Evolutionary conservation across 1,139 yeast species (phyloP).

Genomic region (Geotrichum restrictum): DNA sequence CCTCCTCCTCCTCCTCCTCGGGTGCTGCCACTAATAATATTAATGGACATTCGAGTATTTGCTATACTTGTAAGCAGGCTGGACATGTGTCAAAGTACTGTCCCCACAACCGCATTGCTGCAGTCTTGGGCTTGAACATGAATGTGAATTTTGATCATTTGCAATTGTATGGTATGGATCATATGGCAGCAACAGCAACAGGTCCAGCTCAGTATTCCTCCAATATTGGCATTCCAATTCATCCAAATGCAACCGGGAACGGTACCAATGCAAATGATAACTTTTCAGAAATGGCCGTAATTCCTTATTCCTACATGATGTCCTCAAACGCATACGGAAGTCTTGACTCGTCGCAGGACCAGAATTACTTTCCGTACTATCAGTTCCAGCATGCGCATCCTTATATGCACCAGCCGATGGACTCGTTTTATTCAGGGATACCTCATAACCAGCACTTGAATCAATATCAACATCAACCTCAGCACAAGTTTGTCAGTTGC

Average conservation of each 20-base stretch:
- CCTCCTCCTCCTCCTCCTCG: too few species aligned
- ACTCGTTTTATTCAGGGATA: too few species aligned
- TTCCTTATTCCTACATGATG: background rate
- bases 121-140: too few species aligned
- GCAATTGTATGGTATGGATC: background rate
- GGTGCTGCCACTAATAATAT: slow-evolving; percentile 13
- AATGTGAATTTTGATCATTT: too few species aligned
- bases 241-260: background rate
- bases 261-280: too few species aligned
- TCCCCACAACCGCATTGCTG: slow-evolving; percentile 35
- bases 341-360: background rate
- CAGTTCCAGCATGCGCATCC: too few species aligned
- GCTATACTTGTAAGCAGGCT: slow-evolving; percentile 60
- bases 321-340: slow-evolving; percentile 28
- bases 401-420: too few species aligned
- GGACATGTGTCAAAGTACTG: slow-evolving; percentile 75
- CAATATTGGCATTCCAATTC: slow-evolving; percentile 1
- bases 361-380: too few species aligned
- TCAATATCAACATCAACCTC: background rate
- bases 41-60: slow-evolving; percentile 22
- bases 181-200: background rate
- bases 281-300: too few species aligned
- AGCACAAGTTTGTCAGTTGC: slow-evolving; percentile 27
- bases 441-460: too few species aligned
- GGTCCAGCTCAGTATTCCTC: too few species aligned